These are phyloP conservation scores for Dryadomyces quercivorus DNA, from an alignment of 2,329 filamentous ascomycete genomes.

Conservation along the genomic window DNA sequence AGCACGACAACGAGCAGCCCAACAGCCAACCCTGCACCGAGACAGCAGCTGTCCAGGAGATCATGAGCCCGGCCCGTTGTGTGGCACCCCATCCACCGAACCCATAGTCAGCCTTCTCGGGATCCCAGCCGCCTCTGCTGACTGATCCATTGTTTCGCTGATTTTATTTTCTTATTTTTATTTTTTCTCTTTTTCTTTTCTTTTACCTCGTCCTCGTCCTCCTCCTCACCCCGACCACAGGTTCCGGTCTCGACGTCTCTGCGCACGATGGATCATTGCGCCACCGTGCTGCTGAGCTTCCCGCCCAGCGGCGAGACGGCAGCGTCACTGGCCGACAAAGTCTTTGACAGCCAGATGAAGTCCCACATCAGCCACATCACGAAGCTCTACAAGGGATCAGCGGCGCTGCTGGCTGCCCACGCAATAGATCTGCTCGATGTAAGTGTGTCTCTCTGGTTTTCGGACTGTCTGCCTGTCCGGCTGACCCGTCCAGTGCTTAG, in stretches of 20 bases:
- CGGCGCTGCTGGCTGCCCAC: constrained; percentile 19
- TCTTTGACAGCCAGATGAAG: constrained; percentile 28
- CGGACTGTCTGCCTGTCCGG: not conserved
- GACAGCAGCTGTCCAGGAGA: not conserved
- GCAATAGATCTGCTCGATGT: constrained; percentile 30
- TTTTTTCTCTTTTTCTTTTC: not conserved
- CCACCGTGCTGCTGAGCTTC: constrained; percentile 28
- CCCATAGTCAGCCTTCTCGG: not conserved
- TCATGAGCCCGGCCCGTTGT: not conserved
- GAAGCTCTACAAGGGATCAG: constrained; percentile 23
- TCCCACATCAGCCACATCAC: constrained; percentile 25
- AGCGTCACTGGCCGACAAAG: constrained; percentile 16
- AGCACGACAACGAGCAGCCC: not conserved
- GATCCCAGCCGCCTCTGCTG: not conserved
- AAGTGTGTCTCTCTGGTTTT: constrained; percentile 1
- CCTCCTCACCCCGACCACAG: not conserved
- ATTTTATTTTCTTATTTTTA: not conserved
- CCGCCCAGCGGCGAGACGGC: constrained; percentile 18
- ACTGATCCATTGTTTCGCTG: not conserved
- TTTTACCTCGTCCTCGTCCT: not conserved
- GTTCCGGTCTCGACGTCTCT: too few relatives aligned
- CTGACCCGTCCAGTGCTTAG: constrained; percentile 23
- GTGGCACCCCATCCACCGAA: not conserved
- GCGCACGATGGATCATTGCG: constrained; percentile 27
- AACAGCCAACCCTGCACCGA: too few relatives aligned